phyloP scores from a whole-genome alignment of 148 eudicot species.

The Simmondsia chinensis region DNA sequence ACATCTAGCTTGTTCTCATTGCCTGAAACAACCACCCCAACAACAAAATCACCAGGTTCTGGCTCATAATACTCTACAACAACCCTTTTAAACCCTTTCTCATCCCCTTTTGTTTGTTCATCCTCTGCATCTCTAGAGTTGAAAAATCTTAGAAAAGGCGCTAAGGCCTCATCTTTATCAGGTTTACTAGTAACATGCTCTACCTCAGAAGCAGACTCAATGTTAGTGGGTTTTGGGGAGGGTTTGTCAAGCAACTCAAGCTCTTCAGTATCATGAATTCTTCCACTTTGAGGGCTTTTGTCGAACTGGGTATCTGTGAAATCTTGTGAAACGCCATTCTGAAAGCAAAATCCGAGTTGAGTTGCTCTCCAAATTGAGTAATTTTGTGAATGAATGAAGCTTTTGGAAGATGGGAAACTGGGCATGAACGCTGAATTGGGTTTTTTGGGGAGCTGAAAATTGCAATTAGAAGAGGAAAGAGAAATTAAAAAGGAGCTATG shows the following conservation, averaged over 20 bases:
- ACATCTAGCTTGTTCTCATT: constrained; percentile 88
- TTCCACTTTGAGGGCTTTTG: constrained; percentile 22
- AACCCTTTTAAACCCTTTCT: constrained; percentile 29
- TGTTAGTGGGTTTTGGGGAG: constrained; percentile 30
- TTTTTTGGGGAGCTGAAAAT: constrained; percentile 20
- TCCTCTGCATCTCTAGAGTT: constrained; percentile 37
- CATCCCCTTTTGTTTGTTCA: constrained; percentile 15
- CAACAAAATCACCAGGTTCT: constrained; percentile 76
- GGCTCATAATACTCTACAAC: constrained; percentile 84
- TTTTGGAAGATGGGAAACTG: constrained; percentile 13
- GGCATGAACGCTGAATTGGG: constrained; percentile 7
- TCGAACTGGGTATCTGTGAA: constrained; percentile 17
- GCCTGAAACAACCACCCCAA: constrained; percentile 87
- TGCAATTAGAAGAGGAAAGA: background rate
- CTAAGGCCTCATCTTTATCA: constrained; percentile 52
- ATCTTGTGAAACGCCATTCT: constrained; percentile 33
- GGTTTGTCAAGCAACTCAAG: constrained; percentile 72
- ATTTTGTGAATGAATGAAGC: constrained; percentile 13
- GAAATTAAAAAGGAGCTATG: constrained; percentile 5
- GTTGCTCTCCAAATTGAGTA: constrained; percentile 19
- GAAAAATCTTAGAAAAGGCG: constrained; percentile 75
- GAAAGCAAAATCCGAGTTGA: constrained; percentile 39
- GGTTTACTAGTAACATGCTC: constrained; percentile 24
- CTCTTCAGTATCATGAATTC: constrained; percentile 32
- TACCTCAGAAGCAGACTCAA: constrained; percentile 16